Conservation (phyloP, 192 early-diverging fungal genomes). For the Piromyces finnis region DNA sequence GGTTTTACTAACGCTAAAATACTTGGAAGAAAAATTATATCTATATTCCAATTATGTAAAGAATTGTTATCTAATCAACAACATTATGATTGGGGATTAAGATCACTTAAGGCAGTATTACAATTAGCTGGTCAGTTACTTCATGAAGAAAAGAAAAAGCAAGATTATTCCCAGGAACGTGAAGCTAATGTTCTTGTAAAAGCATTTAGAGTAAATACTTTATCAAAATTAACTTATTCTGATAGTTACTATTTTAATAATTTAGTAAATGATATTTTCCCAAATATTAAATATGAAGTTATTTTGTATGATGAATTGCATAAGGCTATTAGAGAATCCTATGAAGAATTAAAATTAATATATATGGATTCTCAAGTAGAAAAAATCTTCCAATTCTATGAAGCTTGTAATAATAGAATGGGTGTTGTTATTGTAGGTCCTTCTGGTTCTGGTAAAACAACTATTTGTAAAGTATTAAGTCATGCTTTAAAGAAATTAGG, state of each 20-base stretch:
- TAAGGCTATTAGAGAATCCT: conserved; percentile 19
- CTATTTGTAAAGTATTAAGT: conserved; percentile 20
- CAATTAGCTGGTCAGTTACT: conserved; percentile 24
- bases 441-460: conserved; percentile 30
- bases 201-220: conserved; percentile 28
- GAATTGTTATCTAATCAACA: conserved; percentile 25
- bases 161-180: conserved; percentile 2
- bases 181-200: conserved; percentile 25
- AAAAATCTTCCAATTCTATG: conserved; percentile 33
- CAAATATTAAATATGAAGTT: conserved; percentile 20
- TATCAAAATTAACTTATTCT: conserved; percentile 31
- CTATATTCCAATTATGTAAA: conserved; percentile 32
- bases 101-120: conserved; percentile 30
- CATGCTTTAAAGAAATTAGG: conserved; percentile 24
- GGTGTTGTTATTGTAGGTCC: conserved; percentile 42
- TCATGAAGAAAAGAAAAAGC: conserved; percentile 15
- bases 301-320: conserved; percentile 19
- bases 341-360: conserved; percentile 22
- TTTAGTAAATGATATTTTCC: conserved; percentile 34
- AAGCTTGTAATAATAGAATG: conserved; percentile 34
- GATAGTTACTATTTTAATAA: conserved; percentile 22
- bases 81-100: conserved; percentile 42
- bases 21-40: conserved; percentile 33
- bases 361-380: conserved; percentile 24
- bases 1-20: conserved; percentile 31